Evolutionary conservation across 805 yeast species (phyloP).

Genomic region (Lachancea sp.): DNA sequence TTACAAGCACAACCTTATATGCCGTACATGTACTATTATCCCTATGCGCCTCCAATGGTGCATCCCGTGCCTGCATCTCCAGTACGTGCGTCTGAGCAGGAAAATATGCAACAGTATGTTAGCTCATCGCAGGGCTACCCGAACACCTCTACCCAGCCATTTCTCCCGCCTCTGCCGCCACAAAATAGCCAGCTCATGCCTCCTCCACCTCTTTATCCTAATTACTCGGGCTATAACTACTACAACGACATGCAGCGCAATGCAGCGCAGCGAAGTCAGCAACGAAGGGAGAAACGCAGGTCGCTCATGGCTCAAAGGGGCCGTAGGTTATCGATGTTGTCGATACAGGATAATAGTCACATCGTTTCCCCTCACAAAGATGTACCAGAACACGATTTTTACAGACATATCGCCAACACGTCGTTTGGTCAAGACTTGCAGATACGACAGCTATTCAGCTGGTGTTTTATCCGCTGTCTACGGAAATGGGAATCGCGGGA

Average conservation of each 20-base stretch:
- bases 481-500: conserved; percentile 13
- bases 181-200: conserved; percentile 20
- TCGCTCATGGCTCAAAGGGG: conserved; percentile 28
- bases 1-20: conserved; percentile 11
- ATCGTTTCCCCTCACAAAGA: conserved; percentile 30
- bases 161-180: conserved; percentile 18
- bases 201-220: conserved; percentile 22
- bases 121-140: conserved; percentile 20
- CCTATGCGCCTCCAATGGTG: conserved; percentile 18
- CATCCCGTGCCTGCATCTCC: conserved; percentile 21
- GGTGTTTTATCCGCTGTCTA: conserved; percentile 28
- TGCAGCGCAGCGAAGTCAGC: conserved; percentile 5
- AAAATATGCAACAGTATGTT: conserved; percentile 12
- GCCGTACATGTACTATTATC: conserved; percentile 27
- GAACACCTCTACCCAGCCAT: conserved; percentile 27
- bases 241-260: conserved; percentile 11
- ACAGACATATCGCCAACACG: conserved; percentile 27
- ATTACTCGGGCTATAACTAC: conserved; percentile 12
- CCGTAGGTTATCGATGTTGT: conserved; percentile 26
- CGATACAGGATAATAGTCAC: conserved; percentile 19
- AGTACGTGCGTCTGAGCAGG: conserved; percentile 12
- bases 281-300: conserved; percentile 17
- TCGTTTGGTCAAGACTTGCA: conserved; percentile 26
- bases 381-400: conserved; percentile 28
- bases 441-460: conserved; percentile 28